Evolutionary conservation across 768 basidiomycete genomes (phyloP).

Genomic region (Boletus reticulatus): DNA sequence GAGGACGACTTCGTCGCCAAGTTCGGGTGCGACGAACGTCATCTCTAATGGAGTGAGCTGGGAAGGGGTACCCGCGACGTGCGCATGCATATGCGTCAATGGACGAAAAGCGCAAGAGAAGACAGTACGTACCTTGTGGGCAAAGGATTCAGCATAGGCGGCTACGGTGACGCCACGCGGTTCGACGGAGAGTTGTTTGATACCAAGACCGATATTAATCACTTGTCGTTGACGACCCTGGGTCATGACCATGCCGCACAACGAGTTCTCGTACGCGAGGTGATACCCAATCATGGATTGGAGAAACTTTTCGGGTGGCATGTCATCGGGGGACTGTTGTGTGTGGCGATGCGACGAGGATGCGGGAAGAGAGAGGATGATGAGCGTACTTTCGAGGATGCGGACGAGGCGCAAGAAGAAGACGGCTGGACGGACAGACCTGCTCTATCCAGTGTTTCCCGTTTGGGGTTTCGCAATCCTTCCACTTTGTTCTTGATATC

Average conservation of each 20-base stretch:
- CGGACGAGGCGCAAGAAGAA: background rate
- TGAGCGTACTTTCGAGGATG: slow-evolving; percentile 1
- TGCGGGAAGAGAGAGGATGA: background rate
- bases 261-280: slow-evolving; percentile 60
- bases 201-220: slow-evolving; percentile 78
- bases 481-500: slow-evolving; percentile 74
- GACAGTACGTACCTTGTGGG: slow-evolving; percentile 58
- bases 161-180: slow-evolving; percentile 56
- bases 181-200: slow-evolving; percentile 64
- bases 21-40: slow-evolving; percentile 47
- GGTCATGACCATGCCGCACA: slow-evolving; percentile 85
- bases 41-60: slow-evolving; percentile 51
- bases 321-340: slow-evolving; percentile 51
- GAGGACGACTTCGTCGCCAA: slow-evolving; percentile 62
- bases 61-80: background rate
- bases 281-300: slow-evolving; percentile 82
- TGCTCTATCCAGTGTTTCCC: slow-evolving; percentile 87
- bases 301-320: slow-evolving; percentile 61
- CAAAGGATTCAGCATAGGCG: slow-evolving; percentile 68
- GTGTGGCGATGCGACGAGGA: background rate
- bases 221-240: slow-evolving; percentile 75
- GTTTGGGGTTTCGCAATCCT: slow-evolving; percentile 53
- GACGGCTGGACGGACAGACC: slow-evolving; percentile 36
- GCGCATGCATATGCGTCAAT: background rate
- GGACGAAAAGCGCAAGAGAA: background rate